phyloP scores from a whole-genome alignment of 1,284 basidiomycete species.

The Chondrostereum purpureum region DNA sequence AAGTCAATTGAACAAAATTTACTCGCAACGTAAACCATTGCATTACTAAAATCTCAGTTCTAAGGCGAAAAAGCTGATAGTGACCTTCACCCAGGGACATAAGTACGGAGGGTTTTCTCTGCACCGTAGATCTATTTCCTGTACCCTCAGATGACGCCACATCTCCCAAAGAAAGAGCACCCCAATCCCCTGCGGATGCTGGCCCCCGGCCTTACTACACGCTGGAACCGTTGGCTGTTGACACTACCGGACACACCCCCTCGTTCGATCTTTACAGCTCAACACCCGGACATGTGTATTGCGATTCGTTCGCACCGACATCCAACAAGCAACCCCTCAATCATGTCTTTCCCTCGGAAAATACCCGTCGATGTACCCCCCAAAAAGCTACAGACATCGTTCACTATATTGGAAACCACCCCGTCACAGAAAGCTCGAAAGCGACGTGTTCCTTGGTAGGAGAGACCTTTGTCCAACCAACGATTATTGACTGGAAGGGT shows the following conservation, averaged over 20 bases:
- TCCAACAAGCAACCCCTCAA: background rate
- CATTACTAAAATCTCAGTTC: too few species aligned
- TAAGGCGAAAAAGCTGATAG: too few species aligned
- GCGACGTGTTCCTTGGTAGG: conserved; percentile 39
- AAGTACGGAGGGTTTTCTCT: conserved; percentile 48
- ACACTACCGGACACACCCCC: background rate
- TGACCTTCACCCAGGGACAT: conserved; percentile 39
- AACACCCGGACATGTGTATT: too few species aligned
- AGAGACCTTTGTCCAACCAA: conserved; percentile 39
- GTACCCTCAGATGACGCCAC: conserved; percentile 26
- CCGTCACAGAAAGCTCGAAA: conserved; percentile 35
- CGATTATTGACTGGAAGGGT: conserved; percentile 37
- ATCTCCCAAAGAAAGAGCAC: background rate
- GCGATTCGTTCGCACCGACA: background rate
- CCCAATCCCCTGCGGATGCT: conserved; percentile 10
- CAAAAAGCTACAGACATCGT: conserved; percentile 25
- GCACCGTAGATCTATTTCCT: conserved; percentile 59
- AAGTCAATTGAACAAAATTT: too few species aligned
- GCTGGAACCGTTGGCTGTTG: background rate
- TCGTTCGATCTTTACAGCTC: too few species aligned
- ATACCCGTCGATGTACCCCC: conserved; percentile 9
- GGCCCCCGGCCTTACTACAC: background rate
- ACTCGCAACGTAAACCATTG: too few species aligned
- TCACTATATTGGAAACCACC: conserved; percentile 28
- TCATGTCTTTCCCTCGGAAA: conserved; percentile 3